phyloP scores from a whole-genome alignment of 371 early-diverging fungal species.

The Mucor circinelloides region DNA sequence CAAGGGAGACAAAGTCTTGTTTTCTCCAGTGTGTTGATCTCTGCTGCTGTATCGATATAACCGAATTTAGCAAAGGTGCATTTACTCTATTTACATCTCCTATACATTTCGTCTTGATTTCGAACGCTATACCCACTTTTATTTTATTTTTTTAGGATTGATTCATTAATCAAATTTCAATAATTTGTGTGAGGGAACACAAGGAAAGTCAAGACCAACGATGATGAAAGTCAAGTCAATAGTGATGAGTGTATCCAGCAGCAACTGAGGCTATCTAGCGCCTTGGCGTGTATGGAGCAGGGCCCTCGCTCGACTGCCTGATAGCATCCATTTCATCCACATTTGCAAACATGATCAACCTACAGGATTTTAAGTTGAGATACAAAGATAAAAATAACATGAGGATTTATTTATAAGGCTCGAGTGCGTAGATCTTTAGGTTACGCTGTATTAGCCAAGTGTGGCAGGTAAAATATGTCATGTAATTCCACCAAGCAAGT shows the following conservation, averaged over 20 bases:
- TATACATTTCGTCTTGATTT: neutral
- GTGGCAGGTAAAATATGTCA: neutral
- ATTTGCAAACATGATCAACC: neutral
- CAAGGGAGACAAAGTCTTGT: slow-evolving; percentile 12
- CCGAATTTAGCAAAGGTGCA: slow-evolving; percentile 2
- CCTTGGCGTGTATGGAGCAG: too few species aligned
- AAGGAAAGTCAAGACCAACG: neutral
- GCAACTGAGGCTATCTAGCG: too few species aligned
- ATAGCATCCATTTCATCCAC: neutral
- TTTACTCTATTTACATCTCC: neutral
- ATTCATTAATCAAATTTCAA: neutral
- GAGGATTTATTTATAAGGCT: neutral
- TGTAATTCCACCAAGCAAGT: neutral
- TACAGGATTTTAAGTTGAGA: neutral
- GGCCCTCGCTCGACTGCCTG: too few species aligned
- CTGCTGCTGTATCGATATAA: neutral
- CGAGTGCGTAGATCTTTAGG: neutral
- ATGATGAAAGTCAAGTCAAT: neutral
- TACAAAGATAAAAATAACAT: neutral
- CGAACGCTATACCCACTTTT: neutral
- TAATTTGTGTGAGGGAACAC: neutral
- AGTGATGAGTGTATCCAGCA: neutral
- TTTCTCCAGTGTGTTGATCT: slow-evolving; percentile 1
- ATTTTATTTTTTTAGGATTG: neutral
- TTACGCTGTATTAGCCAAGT: neutral